A percentile compares a stretch with the other conserved stretches of the same genome.
Evolutionary conservation across 495 filamentous ascomycete genomes (phyloP).

Genomic region (Lasiosphaeria hispida): DNA sequence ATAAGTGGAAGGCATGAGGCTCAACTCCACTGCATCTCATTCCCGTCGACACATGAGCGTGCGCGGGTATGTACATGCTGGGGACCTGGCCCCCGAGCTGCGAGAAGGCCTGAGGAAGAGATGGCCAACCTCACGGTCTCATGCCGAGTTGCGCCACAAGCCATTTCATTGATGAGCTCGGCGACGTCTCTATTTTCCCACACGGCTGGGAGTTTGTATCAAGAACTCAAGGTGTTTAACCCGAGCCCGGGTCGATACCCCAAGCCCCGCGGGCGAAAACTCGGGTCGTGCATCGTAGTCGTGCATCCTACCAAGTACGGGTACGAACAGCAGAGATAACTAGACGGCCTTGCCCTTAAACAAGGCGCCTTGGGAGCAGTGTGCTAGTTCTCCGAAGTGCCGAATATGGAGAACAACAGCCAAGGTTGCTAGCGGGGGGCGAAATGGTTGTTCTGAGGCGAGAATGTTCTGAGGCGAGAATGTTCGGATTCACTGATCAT

Average conservation of each 20-base stretch:
- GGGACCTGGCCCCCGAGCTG: not conserved
- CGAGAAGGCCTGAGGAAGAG: constrained; percentile 16
- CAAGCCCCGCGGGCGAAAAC: too few species aligned
- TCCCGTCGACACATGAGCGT: constrained; percentile 12
- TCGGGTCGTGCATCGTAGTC: too few species aligned
- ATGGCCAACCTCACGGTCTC: not conserved
- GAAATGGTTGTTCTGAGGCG: not conserved
- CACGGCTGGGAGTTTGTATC: not conserved
- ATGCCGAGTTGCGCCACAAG: not conserved
- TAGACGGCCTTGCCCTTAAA: too few species aligned
- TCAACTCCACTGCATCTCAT: constrained; percentile 21
- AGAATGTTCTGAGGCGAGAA: not conserved
- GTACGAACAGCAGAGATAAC: too few species aligned
- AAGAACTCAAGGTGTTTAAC: too few species aligned
- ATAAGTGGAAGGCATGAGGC: constrained; percentile 16
- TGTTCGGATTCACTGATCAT: not conserved
- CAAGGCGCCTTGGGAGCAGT: too few species aligned
- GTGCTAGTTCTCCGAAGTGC: too few species aligned
- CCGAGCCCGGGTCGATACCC: too few species aligned
- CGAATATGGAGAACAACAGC: too few species aligned
- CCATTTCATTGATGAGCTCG: not conserved
- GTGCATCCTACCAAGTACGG: too few species aligned
- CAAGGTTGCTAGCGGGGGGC: too few species aligned
- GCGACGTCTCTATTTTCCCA: not conserved
- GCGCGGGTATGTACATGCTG: constrained; percentile 19